Evolutionary conservation across 2,329 filamentous ascomycete species (phyloP).

Genomic region (Nigrospora oryzae): DNA sequence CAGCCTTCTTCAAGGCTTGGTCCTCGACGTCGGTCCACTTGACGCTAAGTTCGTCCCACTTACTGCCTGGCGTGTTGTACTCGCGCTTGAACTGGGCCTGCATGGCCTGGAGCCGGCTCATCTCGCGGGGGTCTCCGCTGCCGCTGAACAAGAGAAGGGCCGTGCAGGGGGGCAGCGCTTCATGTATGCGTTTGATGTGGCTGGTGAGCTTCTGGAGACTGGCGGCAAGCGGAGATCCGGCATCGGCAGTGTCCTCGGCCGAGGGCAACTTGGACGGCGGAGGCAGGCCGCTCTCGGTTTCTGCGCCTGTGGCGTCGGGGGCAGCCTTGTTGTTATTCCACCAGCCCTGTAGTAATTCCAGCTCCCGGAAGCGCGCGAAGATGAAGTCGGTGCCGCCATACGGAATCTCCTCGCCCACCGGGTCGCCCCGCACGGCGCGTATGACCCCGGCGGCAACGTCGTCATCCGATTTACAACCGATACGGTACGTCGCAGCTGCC

Average conservation of each 20-base stretch:
- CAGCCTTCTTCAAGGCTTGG: conserved; percentile 51
- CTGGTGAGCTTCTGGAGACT: conserved; percentile 35
- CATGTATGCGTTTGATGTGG: conserved; percentile 47
- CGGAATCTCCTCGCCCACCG: conserved; percentile 46
- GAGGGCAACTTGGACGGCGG: conserved; percentile 17
- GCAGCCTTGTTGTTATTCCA: conserved; percentile 51
- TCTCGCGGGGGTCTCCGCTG: conserved; percentile 59
- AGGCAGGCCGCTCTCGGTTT: conserved; percentile 20
- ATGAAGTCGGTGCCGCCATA: conserved; percentile 58
- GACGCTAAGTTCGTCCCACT: conserved; percentile 59
- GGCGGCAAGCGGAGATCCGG: conserved; percentile 28
- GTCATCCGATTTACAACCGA: conserved; percentile 51
- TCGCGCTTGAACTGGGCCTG: conserved; percentile 54
- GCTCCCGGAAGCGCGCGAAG: conserved; percentile 57
- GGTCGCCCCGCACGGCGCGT: conserved; percentile 51
- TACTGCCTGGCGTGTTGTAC: conserved; percentile 53
- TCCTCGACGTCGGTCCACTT: conserved; percentile 62
- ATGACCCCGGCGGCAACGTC: conserved; percentile 47
- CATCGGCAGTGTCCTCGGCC: not conserved
- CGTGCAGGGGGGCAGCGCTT: conserved; percentile 53
- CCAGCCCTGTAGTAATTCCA: conserved; percentile 59
- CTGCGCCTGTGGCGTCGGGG: conserved; percentile 22
- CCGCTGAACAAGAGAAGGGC: conserved; percentile 58
- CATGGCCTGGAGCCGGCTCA: conserved; percentile 53
- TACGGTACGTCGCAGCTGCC: conserved; percentile 44